Base-by-base conservation (phyloP, 306 rosid species). In the Psophocarpus tetragonolobus region DNA sequence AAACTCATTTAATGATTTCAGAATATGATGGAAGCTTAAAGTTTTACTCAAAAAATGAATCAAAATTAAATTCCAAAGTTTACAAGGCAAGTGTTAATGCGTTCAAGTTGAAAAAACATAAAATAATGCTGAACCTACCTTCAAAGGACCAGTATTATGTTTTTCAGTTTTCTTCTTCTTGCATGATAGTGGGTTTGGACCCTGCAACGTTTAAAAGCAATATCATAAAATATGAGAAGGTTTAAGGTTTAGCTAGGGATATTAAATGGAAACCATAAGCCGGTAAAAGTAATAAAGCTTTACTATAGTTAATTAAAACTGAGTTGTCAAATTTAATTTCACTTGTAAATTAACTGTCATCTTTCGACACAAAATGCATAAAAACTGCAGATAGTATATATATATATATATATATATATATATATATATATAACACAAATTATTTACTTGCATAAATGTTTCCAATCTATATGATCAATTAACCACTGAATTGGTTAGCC, bases 111-210 rank as follows among this genome's bases (percentile, higher is more conserved):
- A 21, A 75, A 64, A 53, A 39, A 26, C 4, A 50, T 5, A 61
- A 54, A 60, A 38, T 24, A 20, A 20, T 30, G 21, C 48, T 70
- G 79, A 73, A 32, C 53, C 79, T 73, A 89, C 98, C 97, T 92
- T 89, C 12, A 2, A 42, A 7, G 79, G 48, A 36, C 64, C 65
- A 74, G 26, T 62, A 38, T 81, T 84, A 69, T 83, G 81, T 58
- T 66, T 88, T 82, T 78, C 85, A 27, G 42, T 84, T 87, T 90
- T 91, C 84, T 91, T 91, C 87, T 87, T 90, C 89, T 84, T 85
- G 84, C 93, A 87, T 12, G 98, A 94, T 79, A 91, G 97, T 29
- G 98, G 97, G 73, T 94, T 94, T 57, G 97, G 98, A 73, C 88
- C 96, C 98, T 94, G 85, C 80, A 84, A 48, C 68, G 67, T 81